These are phyloP conservation scores for Microdochium bolleyi DNA, from an alignment of 2,329 filamentous ascomycete genomes.

Conservation along the genomic window DNA sequence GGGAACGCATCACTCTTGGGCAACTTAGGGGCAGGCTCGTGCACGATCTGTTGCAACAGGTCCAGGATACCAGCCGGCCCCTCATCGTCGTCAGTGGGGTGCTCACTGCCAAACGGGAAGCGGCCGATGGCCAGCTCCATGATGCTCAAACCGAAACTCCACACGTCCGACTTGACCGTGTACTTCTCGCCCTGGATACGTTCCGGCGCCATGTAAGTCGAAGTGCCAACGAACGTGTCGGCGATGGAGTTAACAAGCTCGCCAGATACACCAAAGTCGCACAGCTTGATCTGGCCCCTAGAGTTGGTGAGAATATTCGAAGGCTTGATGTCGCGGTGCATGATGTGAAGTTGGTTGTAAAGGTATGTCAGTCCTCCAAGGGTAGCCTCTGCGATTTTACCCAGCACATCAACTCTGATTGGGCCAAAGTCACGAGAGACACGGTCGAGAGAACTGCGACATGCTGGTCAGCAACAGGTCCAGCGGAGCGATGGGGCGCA, in stretches of 20 bases:
- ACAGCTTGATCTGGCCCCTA: slow-evolving; percentile 88
- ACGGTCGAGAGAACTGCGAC: slow-evolving; percentile 72
- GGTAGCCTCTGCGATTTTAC: slow-evolving; percentile 95
- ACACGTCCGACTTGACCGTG: slow-evolving; percentile 96
- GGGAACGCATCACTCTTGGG: slow-evolving; percentile 98
- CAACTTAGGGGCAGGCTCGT: slow-evolving; percentile 86
- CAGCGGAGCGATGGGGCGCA: slow-evolving; percentile 5
- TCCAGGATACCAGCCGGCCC: slow-evolving; percentile 93
- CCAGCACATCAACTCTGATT: slow-evolving; percentile 89
- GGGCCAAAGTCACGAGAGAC: slow-evolving; percentile 94
- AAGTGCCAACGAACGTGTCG: slow-evolving; percentile 96
- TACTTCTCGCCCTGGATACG: slow-evolving; percentile 95
- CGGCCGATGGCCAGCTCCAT: slow-evolving; percentile 98
- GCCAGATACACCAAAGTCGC: slow-evolving; percentile 97
- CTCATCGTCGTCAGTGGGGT: slow-evolving; percentile 63
- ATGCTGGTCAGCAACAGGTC: slow-evolving; percentile 11
- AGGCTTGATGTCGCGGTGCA: slow-evolving; percentile 98
- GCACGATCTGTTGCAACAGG: slow-evolving; percentile 91
- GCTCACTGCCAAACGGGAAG: slow-evolving; percentile 80
- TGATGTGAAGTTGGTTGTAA: slow-evolving; percentile 92
- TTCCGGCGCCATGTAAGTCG: slow-evolving; percentile 98
- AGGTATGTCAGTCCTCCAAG: slow-evolving; percentile 91
- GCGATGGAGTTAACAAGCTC: slow-evolving; percentile 97
- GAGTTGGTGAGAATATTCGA: slow-evolving; percentile 98
- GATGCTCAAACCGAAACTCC: slow-evolving; percentile 90